These are phyloP conservation scores for Colletotrichum shisoi DNA, from an alignment of 2,329 filamentous ascomycete species.

Conservation along the genomic window DNA sequence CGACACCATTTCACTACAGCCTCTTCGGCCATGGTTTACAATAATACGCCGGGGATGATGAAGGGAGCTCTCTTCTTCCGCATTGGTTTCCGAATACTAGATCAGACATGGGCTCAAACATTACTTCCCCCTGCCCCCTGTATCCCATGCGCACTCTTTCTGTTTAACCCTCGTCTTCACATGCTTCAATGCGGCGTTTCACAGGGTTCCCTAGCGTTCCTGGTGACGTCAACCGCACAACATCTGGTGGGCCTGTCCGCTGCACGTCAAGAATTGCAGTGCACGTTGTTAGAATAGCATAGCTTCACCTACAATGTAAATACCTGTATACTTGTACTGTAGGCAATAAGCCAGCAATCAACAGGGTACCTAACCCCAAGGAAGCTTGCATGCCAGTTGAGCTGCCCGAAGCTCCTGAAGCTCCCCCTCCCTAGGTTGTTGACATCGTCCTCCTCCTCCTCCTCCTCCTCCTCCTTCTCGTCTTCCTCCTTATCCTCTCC, in stretches of 20 bases:
- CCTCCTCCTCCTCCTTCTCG: too few relatives aligned
- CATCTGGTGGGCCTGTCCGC: constrained; percentile 31
- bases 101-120: too few relatives aligned
- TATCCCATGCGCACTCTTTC: not conserved
- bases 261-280: constrained; percentile 15
- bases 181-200: constrained; percentile 35
- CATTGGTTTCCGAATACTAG: too few relatives aligned
- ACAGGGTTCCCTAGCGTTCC: constrained; percentile 31
- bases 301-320: not conserved
- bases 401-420: constrained; percentile 33
- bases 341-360: not conserved
- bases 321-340: too few relatives aligned
- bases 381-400: constrained; percentile 29
- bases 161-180: constrained; percentile 29
- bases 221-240: constrained; percentile 31
- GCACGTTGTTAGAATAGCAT: not conserved
- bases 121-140: too few relatives aligned
- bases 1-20: too few relatives aligned
- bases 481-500: too few relatives aligned
- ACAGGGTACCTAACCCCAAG: not conserved
- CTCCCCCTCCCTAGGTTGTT: constrained; percentile 21
- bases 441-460: too few relatives aligned
- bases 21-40: too few relatives aligned
- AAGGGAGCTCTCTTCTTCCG: too few relatives aligned
- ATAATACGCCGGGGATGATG: too few relatives aligned